Evolutionary conservation across 1,139 yeast genomes (phyloP), one percentile per base, ranked within the genome.

Genomic region (Scheffersomyces titani): DNA sequence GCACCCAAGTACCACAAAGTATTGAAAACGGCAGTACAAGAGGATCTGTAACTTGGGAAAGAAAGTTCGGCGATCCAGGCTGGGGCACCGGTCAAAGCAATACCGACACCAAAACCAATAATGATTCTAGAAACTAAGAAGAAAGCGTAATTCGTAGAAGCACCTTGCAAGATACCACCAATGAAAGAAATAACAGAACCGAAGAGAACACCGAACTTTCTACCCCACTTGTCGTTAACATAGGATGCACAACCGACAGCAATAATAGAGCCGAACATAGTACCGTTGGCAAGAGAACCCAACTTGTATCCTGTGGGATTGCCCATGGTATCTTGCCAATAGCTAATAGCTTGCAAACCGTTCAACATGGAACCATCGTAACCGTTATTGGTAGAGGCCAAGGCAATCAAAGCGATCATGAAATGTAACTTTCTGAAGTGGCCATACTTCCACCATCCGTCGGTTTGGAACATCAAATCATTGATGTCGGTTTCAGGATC

Each of bases 41-140:
- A 71, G 18, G 77, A 77, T 67, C 89, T 73, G 60, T 80, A 83
- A 19, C 80, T 77, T 30, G 84, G 84, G 55, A 80, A 82, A 45
- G 82, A 72, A 13, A 71, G 65, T 60, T 81, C 84, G 2, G 81
- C 70, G 54, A 80, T 72, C 59, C 75, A 71, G 0, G 78, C 61
- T 7, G 78, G 76, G 9, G 85, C 74, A 19, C 78, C 74, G 18
- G 79, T 75, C 30, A 67, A 64, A 3, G 77, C 72, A 53, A 75
- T 61, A 49, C 73, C 71, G 49, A 70, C 70, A 50, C 87, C 84
- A 50, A 75, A 60, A 48, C 84, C 84, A 51, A 84, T 61, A 47
- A 80, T 61, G 24, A 79, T 57, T 65, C 84, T 71, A 1, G 78
- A 64, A 44, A 65, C 68, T 51, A 78, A 64, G 63, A 80, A 79